phyloP scores from a whole-genome alignment of 225 moss, liverwort and hornwort genomes.

The Neckera pumila region DNA sequence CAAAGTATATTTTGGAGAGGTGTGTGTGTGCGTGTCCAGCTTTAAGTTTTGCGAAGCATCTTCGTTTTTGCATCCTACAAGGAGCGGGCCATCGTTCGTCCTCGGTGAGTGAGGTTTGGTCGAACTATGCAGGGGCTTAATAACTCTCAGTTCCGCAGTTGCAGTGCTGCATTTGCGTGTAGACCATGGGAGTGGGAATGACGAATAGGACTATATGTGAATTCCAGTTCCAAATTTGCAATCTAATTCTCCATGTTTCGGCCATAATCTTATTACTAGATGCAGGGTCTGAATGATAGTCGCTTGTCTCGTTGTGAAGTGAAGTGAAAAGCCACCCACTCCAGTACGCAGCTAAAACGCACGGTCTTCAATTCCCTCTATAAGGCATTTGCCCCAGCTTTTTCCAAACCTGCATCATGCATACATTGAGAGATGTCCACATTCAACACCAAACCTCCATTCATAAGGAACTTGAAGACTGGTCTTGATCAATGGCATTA shows the following conservation, averaged over 20 bases:
- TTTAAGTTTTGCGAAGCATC: not conserved
- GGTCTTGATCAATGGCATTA: not conserved
- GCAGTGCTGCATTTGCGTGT: not conserved
- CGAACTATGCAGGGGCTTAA: not conserved
- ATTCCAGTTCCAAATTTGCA: not conserved
- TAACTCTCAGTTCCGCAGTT: not conserved
- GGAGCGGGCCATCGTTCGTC: not conserved
- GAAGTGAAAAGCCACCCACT: constrained; percentile 39
- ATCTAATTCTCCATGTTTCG: constrained; percentile 31
- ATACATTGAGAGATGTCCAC: not conserved
- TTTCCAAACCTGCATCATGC: constrained; percentile 19
- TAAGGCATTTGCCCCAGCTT: constrained; percentile 25
- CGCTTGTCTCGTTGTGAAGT: constrained; percentile 31
- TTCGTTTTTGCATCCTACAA: not conserved
- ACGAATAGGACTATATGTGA: not conserved
- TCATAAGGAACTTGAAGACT: not conserved
- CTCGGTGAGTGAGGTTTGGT: not conserved
- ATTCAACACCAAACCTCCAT: not conserved
- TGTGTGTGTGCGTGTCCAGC: rapidly evolving
- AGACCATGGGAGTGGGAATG: too few relatives aligned
- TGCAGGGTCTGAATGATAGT: constrained; percentile 10
- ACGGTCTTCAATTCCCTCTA: constrained; percentile 28
- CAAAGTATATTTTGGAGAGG: not conserved
- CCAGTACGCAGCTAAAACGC: constrained; percentile 29
- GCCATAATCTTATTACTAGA: constrained; percentile 16